Evolutionary conservation across 2,329 filamentous ascomycete genomes (phyloP), one percentile per base, ranked within the genome.

Genomic region (Boeremia lycopersici): DNA sequence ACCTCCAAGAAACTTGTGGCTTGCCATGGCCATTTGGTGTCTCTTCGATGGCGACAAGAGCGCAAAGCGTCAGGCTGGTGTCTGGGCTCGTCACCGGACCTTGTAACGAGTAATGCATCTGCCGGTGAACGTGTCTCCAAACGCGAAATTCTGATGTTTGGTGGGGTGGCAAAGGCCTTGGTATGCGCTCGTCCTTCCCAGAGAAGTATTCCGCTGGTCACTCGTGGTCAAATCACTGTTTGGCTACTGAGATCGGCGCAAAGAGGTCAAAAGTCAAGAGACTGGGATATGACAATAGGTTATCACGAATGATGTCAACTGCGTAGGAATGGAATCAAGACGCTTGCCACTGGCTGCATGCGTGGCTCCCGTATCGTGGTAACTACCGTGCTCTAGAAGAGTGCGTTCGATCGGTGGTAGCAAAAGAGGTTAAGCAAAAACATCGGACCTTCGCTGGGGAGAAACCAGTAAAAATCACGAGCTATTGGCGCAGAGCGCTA

Each of bases 1-100:
- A 36, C 48, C 48, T 53, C 62, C 60, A 65, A 63, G 60, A 41
- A 49, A 50, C 53, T 60, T 58, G 63, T 63, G 60, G 61, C 63
- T 62, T 68, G 65, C 65, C 63, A 67, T 65, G 61, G 26, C 50
- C 51, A 48, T 42, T 34, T 50, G 36, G 41, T 52, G 52, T 42
- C 53, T 57, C 50, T 59, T 60, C 49, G 49, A 41, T 53, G 50
- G 45, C 48, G 56, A 66, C 60, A 65, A 64, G 62, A 62, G 56
- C 40, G 42, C 50, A 41, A 54, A 55, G 48, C 55, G 47, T 56
- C 53, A 48, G 38, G 19, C 53, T 42, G 17, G 39, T 53, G 43
- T 49, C 49, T 53, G 51, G 47, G 53, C 48, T 46, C 36, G 53
- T 58, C 60, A 61, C 42, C 53, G 39, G 57, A 49, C 41, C 42